phyloP scores from a whole-genome alignment of 106 monocot genomes.

The Posidonia australis region DNA sequence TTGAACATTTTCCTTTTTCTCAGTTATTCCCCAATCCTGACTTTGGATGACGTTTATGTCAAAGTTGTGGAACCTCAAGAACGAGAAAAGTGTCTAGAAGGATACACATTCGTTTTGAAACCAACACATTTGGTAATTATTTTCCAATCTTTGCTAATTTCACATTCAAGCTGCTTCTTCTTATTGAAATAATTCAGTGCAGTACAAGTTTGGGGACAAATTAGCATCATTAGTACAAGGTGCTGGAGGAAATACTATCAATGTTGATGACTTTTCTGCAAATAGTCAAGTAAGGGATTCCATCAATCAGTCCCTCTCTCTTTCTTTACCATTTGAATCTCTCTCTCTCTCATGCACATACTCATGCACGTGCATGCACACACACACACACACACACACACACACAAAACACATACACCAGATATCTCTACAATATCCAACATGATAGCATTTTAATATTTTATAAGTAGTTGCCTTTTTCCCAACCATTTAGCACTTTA shows the following conservation, averaged over 20 bases:
- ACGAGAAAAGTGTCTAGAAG: conserved; percentile 53
- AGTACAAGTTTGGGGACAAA: conserved; percentile 72
- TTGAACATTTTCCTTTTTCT: neutral
- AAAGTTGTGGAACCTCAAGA: conserved; percentile 44
- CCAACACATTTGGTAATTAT: conserved; percentile 33
- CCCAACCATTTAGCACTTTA: too few relatives aligned
- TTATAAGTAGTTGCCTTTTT: too few relatives aligned
- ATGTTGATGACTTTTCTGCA: conserved; percentile 41
- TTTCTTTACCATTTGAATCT: neutral
- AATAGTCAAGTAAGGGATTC: conserved; percentile 38
- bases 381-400: too few relatives aligned
- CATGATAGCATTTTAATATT: too few relatives aligned
- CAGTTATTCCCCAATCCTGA: conserved; percentile 49
- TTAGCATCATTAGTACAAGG: conserved; percentile 40
- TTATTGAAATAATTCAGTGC: conserved; percentile 14
- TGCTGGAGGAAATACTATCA: conserved; percentile 44
- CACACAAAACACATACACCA: too few relatives aligned
- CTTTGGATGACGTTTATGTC: conserved; percentile 31
- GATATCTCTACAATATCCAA: too few relatives aligned
- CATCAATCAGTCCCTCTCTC: neutral
- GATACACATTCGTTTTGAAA: conserved; percentile 60
- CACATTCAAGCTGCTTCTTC: neutral
- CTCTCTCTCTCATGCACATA: too few relatives aligned
- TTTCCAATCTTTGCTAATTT: neutral
- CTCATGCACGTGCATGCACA: too few relatives aligned